Percentiles rank a stretch among this genome's conserved stretches.
Evolutionary conservation across 768 basidiomycete genomes (phyloP).

Genomic region (Galerina marginata): DNA sequence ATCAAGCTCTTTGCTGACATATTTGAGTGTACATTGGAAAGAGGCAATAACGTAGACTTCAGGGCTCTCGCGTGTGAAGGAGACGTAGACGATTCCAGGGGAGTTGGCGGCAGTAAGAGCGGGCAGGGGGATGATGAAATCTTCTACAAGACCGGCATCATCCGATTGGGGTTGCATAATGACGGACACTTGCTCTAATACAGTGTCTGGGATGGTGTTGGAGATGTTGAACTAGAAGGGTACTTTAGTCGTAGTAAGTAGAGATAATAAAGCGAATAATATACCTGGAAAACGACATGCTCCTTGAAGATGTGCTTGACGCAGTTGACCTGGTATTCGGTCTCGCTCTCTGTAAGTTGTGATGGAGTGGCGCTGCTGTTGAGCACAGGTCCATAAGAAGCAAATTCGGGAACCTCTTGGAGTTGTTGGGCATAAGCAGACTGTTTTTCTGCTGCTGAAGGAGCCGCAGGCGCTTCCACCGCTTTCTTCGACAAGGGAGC

Average conservation of each 20-base stretch:
- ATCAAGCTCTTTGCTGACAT: conserved; percentile 96
- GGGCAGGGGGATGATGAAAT: conserved; percentile 90
- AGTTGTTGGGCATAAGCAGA: conserved; percentile 89
- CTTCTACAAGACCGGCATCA: conserved; percentile 81
- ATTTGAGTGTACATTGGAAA: conserved; percentile 92
- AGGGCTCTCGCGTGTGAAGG: conserved; percentile 85
- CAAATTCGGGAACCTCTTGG: conserved; percentile 84
- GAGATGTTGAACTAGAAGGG: conserved; percentile 87
- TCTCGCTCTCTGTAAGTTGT: conserved; percentile 94
- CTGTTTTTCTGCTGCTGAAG: conserved; percentile 87
- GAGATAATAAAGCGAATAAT: background rate
- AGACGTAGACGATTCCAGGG: conserved; percentile 90
- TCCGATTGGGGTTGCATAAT: conserved; percentile 85
- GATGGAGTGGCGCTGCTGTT: conserved; percentile 82
- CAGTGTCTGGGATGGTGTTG: conserved; percentile 94
- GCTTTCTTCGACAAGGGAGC: conserved; percentile 66
- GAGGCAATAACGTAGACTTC: conserved; percentile 80
- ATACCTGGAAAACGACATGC: conserved; percentile 95
- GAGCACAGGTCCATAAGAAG: conserved; percentile 82
- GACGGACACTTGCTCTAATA: conserved; percentile 92
- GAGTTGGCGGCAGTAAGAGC: conserved; percentile 72
- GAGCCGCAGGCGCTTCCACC: conserved; percentile 67
- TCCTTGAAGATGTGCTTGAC: conserved; percentile 97
- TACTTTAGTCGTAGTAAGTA: conserved; percentile 11
- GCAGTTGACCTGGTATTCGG: conserved; percentile 95